Percentiles rank a stretch among this genome's conserved stretches.
Evolutionary conservation across 495 filamentous ascomycete genomes (phyloP).

Genomic region (Aspergillus ellipticus): DNA sequence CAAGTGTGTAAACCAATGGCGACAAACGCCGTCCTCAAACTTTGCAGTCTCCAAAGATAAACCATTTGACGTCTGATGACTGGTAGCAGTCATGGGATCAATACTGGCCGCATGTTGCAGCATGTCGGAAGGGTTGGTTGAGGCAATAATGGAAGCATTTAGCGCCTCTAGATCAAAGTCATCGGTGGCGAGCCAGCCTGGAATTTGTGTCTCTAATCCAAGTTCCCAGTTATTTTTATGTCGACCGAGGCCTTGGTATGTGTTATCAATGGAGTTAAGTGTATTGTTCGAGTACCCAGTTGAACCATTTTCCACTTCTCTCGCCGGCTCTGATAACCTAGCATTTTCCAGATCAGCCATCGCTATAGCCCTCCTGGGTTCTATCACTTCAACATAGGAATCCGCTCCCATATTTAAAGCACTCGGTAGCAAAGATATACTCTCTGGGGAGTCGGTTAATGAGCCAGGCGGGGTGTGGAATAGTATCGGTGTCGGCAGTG

Average conservation of each 20-base stretch:
- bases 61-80: not conserved
- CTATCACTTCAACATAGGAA: too few relatives aligned
- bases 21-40: constrained; percentile 10
- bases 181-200: constrained; percentile 21
- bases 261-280: too few relatives aligned
- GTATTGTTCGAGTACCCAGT: not conserved
- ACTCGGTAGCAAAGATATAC: too few relatives aligned
- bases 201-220: not conserved
- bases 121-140: constrained; percentile 1
- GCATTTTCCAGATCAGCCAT: too few relatives aligned
- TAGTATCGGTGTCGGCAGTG: constrained; percentile 3
- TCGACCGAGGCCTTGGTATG: too few relatives aligned
- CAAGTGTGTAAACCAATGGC: constrained; percentile 15
- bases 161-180: constrained; percentile 24
- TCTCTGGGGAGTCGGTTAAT: too few relatives aligned
- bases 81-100: not conserved
- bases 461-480: too few relatives aligned
- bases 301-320: too few relatives aligned
- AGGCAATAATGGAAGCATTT: constrained; percentile 17
- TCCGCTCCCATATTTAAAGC: too few relatives aligned
- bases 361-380: too few relatives aligned
- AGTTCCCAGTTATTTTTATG: not conserved
- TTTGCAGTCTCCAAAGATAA: not conserved
- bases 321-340: too few relatives aligned
- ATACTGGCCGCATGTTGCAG: constrained; percentile 1